Conservation (phyloP, 495 filamentous ascomycete species). For the Penicillium atrosanguineum region DNA sequence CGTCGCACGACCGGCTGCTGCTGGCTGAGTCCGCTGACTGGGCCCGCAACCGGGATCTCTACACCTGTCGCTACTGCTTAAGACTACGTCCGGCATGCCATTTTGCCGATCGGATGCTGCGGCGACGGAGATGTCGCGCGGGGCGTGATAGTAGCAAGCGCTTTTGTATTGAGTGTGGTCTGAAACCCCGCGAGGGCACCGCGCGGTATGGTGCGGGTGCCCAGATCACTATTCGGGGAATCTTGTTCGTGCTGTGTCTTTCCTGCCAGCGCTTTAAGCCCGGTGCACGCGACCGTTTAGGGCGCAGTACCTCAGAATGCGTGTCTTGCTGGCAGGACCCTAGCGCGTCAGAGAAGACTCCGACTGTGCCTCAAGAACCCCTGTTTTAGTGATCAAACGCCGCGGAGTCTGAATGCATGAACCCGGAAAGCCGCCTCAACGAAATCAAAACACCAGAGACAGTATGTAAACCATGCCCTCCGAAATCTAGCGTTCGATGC, state of each 20-base stretch:
- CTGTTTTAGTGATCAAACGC: not conserved
- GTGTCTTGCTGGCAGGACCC: slow-evolving; percentile 10
- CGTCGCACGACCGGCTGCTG: slow-evolving; percentile 28
- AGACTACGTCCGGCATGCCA: slow-evolving; percentile 25
- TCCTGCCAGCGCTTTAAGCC: slow-evolving; percentile 25
- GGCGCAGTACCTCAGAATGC: slow-evolving; percentile 11
- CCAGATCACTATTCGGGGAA: slow-evolving; percentile 21
- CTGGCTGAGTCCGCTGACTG: slow-evolving; percentile 22
- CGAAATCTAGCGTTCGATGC: not conserved
- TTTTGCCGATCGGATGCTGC: slow-evolving; percentile 35
- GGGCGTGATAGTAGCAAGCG: slow-evolving; percentile 23
- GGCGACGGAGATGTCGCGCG: slow-evolving; percentile 20
- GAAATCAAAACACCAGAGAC: not conserved
- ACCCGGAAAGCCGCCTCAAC: not conserved
- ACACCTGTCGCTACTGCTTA: slow-evolving; percentile 38
- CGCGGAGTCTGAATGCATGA: not conserved
- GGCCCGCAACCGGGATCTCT: slow-evolving; percentile 27
- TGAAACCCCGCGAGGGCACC: slow-evolving; percentile 25
- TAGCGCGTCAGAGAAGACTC: not conserved
- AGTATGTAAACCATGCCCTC: not conserved
- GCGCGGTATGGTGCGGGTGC: slow-evolving; percentile 35
- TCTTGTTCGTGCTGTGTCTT: slow-evolving; percentile 27
- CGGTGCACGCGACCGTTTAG: slow-evolving; percentile 13
- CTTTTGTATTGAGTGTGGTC: slow-evolving; percentile 40
- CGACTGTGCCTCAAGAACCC: not conserved